Conservation (phyloP, 208 protist species). For the Crithidia acanthocephali region DNA sequence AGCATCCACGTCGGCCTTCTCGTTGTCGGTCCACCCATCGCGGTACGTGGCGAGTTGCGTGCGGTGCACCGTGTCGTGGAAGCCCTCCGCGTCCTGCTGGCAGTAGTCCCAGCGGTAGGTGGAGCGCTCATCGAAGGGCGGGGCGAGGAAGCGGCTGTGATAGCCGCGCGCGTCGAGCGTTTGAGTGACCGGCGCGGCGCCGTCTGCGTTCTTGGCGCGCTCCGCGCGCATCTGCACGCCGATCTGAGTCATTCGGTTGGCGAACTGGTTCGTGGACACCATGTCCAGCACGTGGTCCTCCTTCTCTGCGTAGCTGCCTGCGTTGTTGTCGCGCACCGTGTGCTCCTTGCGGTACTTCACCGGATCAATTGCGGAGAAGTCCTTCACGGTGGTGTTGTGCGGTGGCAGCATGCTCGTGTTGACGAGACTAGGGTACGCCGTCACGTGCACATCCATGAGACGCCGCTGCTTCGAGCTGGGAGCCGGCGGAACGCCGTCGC, state of each 20-base stretch:
- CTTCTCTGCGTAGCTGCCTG: conserved; percentile 26
- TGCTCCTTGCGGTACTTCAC: conserved; percentile 53
- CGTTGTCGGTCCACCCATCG: conserved; percentile 64
- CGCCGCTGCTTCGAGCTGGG: conserved; percentile 47
- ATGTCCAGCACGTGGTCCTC: conserved; percentile 38
- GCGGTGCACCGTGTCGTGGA: conserved; percentile 27
- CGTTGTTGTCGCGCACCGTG: conserved; percentile 48
- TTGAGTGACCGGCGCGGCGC: conserved; percentile 1
- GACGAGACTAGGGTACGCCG: conserved; percentile 65
- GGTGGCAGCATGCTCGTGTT: conserved; percentile 58
- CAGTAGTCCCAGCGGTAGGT: conserved; percentile 87
- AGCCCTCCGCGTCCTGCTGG: conserved; percentile 31
- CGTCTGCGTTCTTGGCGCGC: conserved; percentile 20
- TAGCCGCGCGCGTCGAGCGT: conserved; percentile 21
- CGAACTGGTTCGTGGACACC: conserved; percentile 67
- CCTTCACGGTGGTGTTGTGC: conserved; percentile 32
- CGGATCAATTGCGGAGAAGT: conserved; percentile 54
- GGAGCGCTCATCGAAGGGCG: conserved; percentile 63
- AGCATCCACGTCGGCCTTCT: conserved; percentile 62
- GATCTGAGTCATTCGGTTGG: conserved; percentile 46
- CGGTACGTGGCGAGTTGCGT: conserved; percentile 59
- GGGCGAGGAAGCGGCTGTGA: conserved; percentile 35
- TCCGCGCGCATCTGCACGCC: conserved; percentile 46
- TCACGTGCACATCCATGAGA: conserved; percentile 75
- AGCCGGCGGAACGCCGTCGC: conserved; percentile 27